A percentile compares a stretch with the other conserved stretches of the same genome.
These are phyloP conservation scores for Sporisorium exsertum DNA, from an alignment of 1,284 basidiomycete species.

Conservation along the genomic window DNA sequence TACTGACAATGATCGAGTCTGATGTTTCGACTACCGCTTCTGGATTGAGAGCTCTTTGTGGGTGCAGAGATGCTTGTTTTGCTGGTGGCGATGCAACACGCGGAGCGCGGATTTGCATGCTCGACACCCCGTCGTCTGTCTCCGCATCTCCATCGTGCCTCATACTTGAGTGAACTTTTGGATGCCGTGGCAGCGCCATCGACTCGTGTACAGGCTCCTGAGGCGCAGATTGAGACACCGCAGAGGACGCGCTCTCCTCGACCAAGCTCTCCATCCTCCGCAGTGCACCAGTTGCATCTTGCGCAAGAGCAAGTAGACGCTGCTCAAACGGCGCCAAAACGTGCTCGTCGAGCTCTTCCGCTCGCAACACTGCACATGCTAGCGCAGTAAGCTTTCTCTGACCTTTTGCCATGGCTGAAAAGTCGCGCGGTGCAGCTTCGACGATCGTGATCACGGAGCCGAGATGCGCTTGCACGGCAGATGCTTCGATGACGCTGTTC, in stretches of 20 bases:
- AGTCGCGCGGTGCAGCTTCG: slow-evolving; percentile 11
- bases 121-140: slow-evolving; percentile 20
- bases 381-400: slow-evolving; percentile 5
- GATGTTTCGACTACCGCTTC: slow-evolving; percentile 2
- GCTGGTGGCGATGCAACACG: not conserved
- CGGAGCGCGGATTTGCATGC: slow-evolving; percentile 22
- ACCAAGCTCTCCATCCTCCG: slow-evolving; percentile 14
- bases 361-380: slow-evolving; percentile 22
- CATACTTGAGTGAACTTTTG: not conserved
- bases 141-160: not conserved
- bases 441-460: slow-evolving; percentile 11
- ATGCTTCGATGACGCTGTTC: slow-evolving; percentile 4
- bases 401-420: not conserved
- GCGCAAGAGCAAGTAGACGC: slow-evolving; percentile 16
- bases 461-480: slow-evolving; percentile 9
- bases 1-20: slow-evolving; percentile 22
- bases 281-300: slow-evolving; percentile 12
- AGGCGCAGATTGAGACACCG: not conserved
- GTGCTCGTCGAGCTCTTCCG: slow-evolving; percentile 32
- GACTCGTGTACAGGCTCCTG: not conserved
- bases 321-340: slow-evolving; percentile 26
- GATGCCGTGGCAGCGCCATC: not conserved
- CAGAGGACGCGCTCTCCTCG: slow-evolving; percentile 5
- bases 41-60: not conserved
- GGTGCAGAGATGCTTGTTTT: not conserved